Evolutionary conservation across 1,284 basidiomycete species (phyloP), one percentile per base, ranked within the genome.

Genomic region (Moesziomyces sp.): DNA sequence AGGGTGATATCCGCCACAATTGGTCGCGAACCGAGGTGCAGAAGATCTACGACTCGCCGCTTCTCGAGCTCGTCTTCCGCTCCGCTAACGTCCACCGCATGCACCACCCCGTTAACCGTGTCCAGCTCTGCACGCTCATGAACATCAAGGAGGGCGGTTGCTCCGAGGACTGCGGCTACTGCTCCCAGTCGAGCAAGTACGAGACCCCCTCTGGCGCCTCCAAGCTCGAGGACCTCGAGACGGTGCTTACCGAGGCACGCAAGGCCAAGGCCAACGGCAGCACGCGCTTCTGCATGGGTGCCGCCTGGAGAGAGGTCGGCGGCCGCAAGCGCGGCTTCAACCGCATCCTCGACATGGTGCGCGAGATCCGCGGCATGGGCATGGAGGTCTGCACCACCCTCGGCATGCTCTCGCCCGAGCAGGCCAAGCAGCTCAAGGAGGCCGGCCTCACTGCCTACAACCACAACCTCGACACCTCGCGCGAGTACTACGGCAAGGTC

Each of bases 271-370:
- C 87, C 71, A 98, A 98, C 68, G 96, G 96, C 33, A 94, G 92
- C 83, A 99, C 96, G 21, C 89, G 96, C 24, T 98, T 98, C 87
- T 99, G 96, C 85, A 98, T 98, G 96, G 96, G 96, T 59, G 95
- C 96, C 5, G 96, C 96, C n/a, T 99, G 96, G 96, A 88, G 96
- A 75, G 96, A 97, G 85, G 89, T 98, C 49, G 90, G 92, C 28
- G 95, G 96, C 3, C 89, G 93, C 72, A 98, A 97, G 86, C 89
- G 92, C 52, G 95, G 95, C 1, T 99, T 99, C 80, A 92, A 97
- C 84, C 89, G 90, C 76, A 98, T 99, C 81, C 86, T 99, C 66
- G 87, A 90, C 73, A 99, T 98, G 95, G 96, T 99, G 48, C 85
- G 82, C 51, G 88, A 88, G 63, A 86, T 82, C 86, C 88, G 68